Conservation (phyloP, 352 stramenopile genomes). For the Phytophthora vignae region DNA sequence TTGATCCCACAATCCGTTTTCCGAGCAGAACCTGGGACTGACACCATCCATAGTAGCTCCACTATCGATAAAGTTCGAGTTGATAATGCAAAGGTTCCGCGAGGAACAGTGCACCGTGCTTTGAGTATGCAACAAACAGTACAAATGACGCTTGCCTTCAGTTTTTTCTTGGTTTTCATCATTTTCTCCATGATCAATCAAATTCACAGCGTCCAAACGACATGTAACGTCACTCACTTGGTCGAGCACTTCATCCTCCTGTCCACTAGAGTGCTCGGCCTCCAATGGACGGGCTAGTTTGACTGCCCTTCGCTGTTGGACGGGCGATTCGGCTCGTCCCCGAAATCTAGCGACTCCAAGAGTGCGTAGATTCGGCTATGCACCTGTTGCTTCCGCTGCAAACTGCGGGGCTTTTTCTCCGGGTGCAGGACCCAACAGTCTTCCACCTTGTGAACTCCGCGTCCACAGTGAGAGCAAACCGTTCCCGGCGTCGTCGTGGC, state of each 20-base stretch:
- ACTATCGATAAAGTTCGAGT: constrained; percentile 31
- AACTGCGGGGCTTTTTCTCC: constrained; percentile 15
- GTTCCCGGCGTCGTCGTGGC: background rate
- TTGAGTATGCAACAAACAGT: constrained; percentile 15
- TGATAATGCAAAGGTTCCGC: constrained; percentile 12
- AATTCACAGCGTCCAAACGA: background rate
- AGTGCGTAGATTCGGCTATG: constrained; percentile 23
- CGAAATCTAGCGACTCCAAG: constrained; percentile 9
- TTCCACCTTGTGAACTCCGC: constrained; percentile 6
- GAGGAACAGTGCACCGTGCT: constrained; percentile 15
- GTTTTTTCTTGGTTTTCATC: constrained; percentile 6
- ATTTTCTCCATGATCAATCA: constrained; percentile 3
- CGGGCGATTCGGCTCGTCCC: background rate
- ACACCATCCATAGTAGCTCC: constrained; percentile 21
- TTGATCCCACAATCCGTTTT: background rate
- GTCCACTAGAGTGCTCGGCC: constrained; percentile 15
- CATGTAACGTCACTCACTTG: background rate
- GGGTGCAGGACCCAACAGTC: constrained; percentile 15
- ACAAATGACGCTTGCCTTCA: background rate
- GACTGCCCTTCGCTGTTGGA: constrained; percentile 13
- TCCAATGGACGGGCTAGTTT: constrained; percentile 34
- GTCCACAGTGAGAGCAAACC: constrained; percentile 8
- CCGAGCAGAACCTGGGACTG: constrained; percentile 16
- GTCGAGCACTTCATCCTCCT: constrained; percentile 9
- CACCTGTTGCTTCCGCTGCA: constrained; percentile 11